Conservation (phyloP, 768 basidiomycete genomes). For the Tremella mesenterica region DNA sequence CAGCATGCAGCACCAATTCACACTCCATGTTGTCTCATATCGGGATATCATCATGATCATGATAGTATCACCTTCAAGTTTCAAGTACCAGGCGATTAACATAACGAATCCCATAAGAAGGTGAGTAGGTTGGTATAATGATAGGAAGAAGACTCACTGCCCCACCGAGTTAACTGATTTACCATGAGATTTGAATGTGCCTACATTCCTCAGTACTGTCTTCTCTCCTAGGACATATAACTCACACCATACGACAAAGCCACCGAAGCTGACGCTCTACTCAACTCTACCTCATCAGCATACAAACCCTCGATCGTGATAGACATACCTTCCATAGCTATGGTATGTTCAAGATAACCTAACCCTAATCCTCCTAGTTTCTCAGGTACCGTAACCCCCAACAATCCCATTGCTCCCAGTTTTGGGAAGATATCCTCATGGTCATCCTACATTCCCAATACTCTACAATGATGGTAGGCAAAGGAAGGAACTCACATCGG, state of each 20-base stretch:
- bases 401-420: constrained; percentile 30
- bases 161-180: constrained; percentile 37
- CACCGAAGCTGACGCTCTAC: constrained; percentile 80
- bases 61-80: no score
- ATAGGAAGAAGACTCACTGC: constrained; percentile 18
- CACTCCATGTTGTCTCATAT: no score
- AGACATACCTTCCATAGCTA: constrained; percentile 74
- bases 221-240: not conserved
- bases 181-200: constrained; percentile 40
- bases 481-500: constrained; percentile 49
- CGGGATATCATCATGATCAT: no score
- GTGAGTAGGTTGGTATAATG: not conserved
- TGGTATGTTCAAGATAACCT: constrained; percentile 77
- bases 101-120: no score
- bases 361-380: constrained; percentile 73
- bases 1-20: no score
- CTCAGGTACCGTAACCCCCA: constrained; percentile 59
- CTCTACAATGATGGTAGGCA: not conserved
- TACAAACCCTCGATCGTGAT: not conserved
- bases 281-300: constrained; percentile 51
- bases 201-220: constrained; percentile 7
- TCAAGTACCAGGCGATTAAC: no score
- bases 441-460: not conserved
- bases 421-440: constrained; percentile 33
- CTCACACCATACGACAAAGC: constrained; percentile 52